Conservation (phyloP, 352 stramenopile species). For the Phytopythium oedochilum region DNA sequence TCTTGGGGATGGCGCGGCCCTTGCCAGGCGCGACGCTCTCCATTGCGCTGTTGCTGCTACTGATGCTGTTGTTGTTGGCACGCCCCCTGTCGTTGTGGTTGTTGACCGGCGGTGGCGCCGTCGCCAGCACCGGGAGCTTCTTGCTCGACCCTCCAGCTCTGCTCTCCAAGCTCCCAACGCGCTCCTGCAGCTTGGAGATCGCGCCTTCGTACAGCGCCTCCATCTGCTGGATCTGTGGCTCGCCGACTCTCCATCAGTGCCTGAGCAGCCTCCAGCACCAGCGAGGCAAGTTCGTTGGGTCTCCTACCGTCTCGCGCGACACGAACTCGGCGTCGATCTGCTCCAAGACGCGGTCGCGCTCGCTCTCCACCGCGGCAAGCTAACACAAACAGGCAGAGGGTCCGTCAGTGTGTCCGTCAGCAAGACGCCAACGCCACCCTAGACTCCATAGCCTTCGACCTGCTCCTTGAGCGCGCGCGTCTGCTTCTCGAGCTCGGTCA, state of each 20-base stretch:
- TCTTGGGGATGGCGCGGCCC: constrained; percentile 37
- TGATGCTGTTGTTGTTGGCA: constrained; percentile 9
- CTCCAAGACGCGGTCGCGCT: constrained; percentile 28
- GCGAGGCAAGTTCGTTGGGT: background rate
- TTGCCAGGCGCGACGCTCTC: constrained; percentile 5
- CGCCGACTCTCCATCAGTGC: background rate
- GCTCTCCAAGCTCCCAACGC: constrained; percentile 52
- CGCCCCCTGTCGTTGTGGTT: constrained; percentile 2
- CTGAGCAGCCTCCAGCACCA: background rate
- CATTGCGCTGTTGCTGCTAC: constrained; percentile 13
- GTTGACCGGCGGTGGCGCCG: constrained; percentile 8
- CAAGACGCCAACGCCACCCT: background rate
- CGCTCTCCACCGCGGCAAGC: constrained; percentile 24
- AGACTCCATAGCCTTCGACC: constrained; percentile 7
- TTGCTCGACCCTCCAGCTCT: constrained; percentile 21
- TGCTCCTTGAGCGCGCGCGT: constrained; percentile 28
- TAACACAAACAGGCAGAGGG: constrained; percentile 9
- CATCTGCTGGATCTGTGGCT: constrained; percentile 59
- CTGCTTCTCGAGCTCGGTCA: constrained; percentile 24
- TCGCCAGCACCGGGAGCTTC: constrained; percentile 17
- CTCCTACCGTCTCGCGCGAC: constrained; percentile 43
- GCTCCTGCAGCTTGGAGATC: constrained; percentile 65
- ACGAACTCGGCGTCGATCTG: constrained; percentile 53
- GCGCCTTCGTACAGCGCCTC: constrained; percentile 63
- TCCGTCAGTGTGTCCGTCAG: too few relatives aligned